A percentile compares a stretch with the other conserved stretches of the same genome.
phyloP scores from a whole-genome alignment of 2,329 filamentous ascomycete species.

The Aspergillus spinulosporus region DNA sequence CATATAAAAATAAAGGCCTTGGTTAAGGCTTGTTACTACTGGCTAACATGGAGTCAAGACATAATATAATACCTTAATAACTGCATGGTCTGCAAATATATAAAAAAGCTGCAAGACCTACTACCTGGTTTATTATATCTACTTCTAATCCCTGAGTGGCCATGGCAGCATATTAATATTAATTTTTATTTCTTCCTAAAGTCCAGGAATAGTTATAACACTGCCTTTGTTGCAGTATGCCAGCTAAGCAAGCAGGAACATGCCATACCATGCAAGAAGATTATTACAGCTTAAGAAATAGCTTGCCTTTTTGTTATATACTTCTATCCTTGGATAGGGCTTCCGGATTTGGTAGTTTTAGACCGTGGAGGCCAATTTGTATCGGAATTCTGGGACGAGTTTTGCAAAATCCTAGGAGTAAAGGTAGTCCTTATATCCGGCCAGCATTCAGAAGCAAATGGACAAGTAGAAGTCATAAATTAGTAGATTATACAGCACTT shows the following conservation, averaged over 20 bases:
- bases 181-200: neutral
- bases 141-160: neutral
- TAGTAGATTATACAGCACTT: neutral
- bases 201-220: neutral
- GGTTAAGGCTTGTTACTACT: neutral
- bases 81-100: neutral
- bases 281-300: neutral
- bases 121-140: neutral
- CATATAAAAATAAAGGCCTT: neutral
- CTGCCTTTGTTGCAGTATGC: neutral
- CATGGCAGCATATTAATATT: neutral
- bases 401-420: neutral
- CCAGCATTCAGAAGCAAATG: no score
- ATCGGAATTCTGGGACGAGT: neutral
- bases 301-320: neutral
- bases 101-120: neutral
- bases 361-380: neutral
- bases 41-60: neutral
- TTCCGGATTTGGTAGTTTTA: neutral
- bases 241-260: neutral
- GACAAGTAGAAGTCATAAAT: neutral
- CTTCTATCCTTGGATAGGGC: neutral
- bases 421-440: no score
- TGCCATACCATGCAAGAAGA: neutral
- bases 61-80: neutral